A percentile compares a stretch with the other conserved stretches of the same genome.
Evolutionary conservation across 495 filamentous ascomycete genomes (phyloP).

Genomic region (Penicillium paxilli): DNA sequence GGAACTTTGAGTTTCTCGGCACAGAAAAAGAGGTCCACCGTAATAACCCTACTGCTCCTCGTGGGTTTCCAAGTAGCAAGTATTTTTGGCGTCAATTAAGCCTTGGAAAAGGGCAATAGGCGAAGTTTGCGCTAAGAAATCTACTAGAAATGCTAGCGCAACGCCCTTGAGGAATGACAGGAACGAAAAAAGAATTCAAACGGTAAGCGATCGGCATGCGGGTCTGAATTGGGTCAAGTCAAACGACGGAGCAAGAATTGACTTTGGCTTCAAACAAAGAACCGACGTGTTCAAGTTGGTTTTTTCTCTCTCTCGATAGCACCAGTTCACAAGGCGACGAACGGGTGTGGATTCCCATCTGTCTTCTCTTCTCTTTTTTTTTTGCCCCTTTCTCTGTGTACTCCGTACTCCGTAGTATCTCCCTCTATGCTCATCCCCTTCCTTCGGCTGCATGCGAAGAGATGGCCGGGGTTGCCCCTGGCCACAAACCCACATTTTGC

Average conservation of each 20-base stretch:
- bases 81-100: not conserved
- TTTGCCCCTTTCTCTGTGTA: too few relatives aligned
- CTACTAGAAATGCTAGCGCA: not conserved
- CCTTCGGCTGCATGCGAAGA: not conserved
- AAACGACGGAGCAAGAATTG: conserved; percentile 3
- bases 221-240: not conserved
- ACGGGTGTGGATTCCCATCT: not conserved
- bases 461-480: not conserved
- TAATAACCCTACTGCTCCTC: conserved; percentile 1
- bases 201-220: conserved; percentile 7
- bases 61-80: not conserved
- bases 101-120: too few relatives aligned
- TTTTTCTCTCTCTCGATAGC: not conserved
- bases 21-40: not conserved
- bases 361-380: too few relatives aligned
- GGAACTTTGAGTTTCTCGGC: not conserved
- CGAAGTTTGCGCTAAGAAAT: not conserved
- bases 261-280: conserved; percentile 1
- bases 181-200: conserved; percentile 7
- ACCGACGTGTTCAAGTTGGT: too few relatives aligned
- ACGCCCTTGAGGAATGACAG: not conserved
- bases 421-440: not conserved
- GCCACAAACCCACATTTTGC: not conserved
- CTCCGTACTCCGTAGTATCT: not conserved
- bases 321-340: not conserved